Conservation (phyloP, 805 yeast genomes). For the Yarrowia bubula region DNA sequence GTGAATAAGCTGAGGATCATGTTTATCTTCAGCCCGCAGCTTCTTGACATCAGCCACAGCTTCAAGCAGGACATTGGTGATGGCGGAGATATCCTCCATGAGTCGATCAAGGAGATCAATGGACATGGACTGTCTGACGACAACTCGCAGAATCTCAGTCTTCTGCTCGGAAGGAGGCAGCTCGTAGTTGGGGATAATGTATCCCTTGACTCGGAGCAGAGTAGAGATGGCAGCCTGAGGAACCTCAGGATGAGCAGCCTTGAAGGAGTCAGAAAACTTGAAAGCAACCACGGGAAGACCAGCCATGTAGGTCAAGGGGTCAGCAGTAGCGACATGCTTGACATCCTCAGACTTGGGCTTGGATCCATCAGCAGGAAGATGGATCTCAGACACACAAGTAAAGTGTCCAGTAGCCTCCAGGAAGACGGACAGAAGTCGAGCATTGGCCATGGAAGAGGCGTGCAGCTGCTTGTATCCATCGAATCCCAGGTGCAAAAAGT, state of each 20-base stretch:
- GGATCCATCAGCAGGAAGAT: slow-evolving; percentile 46
- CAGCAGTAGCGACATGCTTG: slow-evolving; percentile 30
- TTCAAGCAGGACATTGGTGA: slow-evolving; percentile 52
- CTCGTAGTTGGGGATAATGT: slow-evolving; percentile 87
- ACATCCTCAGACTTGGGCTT: slow-evolving; percentile 25
- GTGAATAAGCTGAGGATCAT: slow-evolving; percentile 11
- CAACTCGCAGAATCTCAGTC: slow-evolving; percentile 77
- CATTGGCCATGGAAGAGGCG: slow-evolving; percentile 62
- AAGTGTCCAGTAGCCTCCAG: slow-evolving; percentile 65
- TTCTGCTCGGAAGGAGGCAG: slow-evolving; percentile 61
- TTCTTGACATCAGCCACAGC: slow-evolving; percentile 41
- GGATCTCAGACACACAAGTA: slow-evolving; percentile 75
- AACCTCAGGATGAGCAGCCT: slow-evolving; percentile 64
- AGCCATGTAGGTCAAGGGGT: slow-evolving; percentile 50
- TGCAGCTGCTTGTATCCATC: slow-evolving; percentile 69
- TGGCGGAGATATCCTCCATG: slow-evolving; percentile 57
- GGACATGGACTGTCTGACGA: slow-evolving; percentile 68
- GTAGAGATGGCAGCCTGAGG: slow-evolving; percentile 77
- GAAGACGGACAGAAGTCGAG: slow-evolving; percentile 60
- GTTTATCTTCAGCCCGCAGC: not conserved
- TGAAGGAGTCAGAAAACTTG: slow-evolving; percentile 61
- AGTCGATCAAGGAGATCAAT: slow-evolving; percentile 60
- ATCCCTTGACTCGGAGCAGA: slow-evolving; percentile 73
- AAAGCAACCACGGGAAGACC: slow-evolving; percentile 92
- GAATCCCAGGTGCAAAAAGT: slow-evolving; percentile 66